Evolutionary conservation across 2,329 filamentous ascomycete species (phyloP).

Genomic region (Pseudopithomyces chartarum): DNA sequence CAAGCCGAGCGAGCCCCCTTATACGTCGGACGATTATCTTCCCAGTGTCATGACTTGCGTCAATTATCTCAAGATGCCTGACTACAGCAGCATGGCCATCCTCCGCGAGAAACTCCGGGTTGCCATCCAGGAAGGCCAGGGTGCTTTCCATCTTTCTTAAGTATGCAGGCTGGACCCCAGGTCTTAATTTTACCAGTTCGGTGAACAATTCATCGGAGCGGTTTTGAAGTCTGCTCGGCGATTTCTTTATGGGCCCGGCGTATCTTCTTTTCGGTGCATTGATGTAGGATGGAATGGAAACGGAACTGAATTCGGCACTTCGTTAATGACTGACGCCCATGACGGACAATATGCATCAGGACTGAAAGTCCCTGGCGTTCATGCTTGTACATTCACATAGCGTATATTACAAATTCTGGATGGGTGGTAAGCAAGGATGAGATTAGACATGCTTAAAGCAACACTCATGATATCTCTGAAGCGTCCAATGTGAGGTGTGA

Average conservation of each 20-base stretch:
- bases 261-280: constrained; percentile 6
- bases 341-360: constrained; percentile 10
- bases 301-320: background rate
- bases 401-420: constrained; percentile 6
- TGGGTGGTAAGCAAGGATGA: background rate
- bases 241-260: background rate
- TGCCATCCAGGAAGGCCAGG: constrained; percentile 94
- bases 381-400: constrained; percentile 8
- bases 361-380: constrained; percentile 8
- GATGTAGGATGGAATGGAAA: background rate
- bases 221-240: background rate
- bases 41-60: constrained; percentile 99
- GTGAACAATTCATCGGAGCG: background rate
- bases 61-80: constrained; percentile 96
- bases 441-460: background rate
- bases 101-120: constrained; percentile 79
- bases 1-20: constrained; percentile 95
- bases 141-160: constrained; percentile 93
- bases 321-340: constrained; percentile 2
- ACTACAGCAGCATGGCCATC: constrained; percentile 80
- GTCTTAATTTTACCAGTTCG: background rate
- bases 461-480: background rate
- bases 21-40: constrained; percentile 94
- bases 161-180: constrained; percentile 2
- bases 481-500: background rate